Evolutionary conservation across 768 basidiomycete genomes (phyloP), one percentile per base, ranked within the genome.

Genomic region (Boletellus ananas): DNA sequence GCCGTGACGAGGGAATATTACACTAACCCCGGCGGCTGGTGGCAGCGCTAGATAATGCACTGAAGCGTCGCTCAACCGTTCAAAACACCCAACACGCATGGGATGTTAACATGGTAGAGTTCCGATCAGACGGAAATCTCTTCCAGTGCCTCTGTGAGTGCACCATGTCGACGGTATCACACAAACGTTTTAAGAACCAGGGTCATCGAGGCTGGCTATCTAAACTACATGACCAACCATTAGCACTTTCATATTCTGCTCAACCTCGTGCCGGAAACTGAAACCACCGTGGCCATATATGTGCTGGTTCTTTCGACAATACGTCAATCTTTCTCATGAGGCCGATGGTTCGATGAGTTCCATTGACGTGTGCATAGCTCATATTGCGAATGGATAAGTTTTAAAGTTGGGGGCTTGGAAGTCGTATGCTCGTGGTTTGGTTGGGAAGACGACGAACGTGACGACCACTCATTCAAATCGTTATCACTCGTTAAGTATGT

Each of bases 1-100:
- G 62, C 47, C 16, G 7, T 54, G 62, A 42, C 59, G 62, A 35
- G 58, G 62, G 56, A 51, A 31, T 54, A 61, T 23, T 55, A 59
- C 35, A 61, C 46, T 20, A 37, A 48, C 10, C 3, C 31, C 37
- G 37, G 8, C 16, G 23, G 20, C 17, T 23, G 29, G 38, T 23
- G 6, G 23, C n/a, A n/a, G n/a, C n/a, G n/a, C 42, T 16, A 20
- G 13, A 3, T 35, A 21, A 35, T 2, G 14, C 6, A 34, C 17
- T 39, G 38, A 46, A 35, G 18, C 43, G 5, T 37, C 14, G 14
- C 47, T 23, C 21, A 58, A 31, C 39, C 3, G 35, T 16, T 47
- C 34, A 31, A 63, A 63, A 42, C 55, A 60, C 39, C 11, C 43
- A 17, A 4, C 23, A 41, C 58, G 60, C 33, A 63, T 39, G 38